Percentiles rank a stretch among this genome's conserved stretches.
Evolutionary conservation across 2,329 filamentous ascomycete genomes (phyloP).

Genomic region (Diaporthe longicolla): DNA sequence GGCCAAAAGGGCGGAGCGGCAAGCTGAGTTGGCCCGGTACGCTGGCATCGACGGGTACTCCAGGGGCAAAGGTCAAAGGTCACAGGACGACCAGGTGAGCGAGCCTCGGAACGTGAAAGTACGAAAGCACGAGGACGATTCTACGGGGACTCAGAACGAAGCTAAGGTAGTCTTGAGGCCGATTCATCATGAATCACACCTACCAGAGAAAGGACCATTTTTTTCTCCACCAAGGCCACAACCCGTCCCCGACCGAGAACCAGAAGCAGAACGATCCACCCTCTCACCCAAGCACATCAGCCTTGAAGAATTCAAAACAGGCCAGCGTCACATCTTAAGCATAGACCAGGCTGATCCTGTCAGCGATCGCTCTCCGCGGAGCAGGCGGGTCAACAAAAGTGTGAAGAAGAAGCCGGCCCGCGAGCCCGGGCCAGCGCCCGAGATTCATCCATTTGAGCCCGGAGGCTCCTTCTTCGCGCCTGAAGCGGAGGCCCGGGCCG

Average conservation of each 20-base stretch:
- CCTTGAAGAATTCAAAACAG: slow-evolving; percentile 5
- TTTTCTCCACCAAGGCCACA: not conserved
- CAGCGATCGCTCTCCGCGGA: not conserved
- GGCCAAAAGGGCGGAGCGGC: not conserved
- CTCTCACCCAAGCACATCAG: slow-evolving; percentile 3
- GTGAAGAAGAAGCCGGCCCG: not conserved
- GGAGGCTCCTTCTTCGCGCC: slow-evolving; percentile 9
- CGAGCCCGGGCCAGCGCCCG: not conserved
- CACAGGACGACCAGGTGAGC: not conserved
- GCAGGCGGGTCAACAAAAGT: not conserved
- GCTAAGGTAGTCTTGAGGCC: slow-evolving; percentile 24
- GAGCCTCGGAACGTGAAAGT: slow-evolving; percentile 32
- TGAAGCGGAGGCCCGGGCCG: not conserved
- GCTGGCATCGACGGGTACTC: not conserved
- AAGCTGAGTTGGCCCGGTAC: not conserved
- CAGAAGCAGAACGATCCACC: not conserved
- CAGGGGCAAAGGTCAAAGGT: too few species aligned
- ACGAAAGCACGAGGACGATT: not conserved
- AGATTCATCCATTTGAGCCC: not conserved
- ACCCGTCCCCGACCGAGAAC: not conserved
- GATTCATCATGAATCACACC: slow-evolving; percentile 3
- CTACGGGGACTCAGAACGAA: not conserved
- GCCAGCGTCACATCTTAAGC: slow-evolving; percentile 14
- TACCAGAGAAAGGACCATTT: slow-evolving; percentile 28
- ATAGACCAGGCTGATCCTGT: not conserved